Base-by-base conservation (phyloP, 495 filamentous ascomycete genomes). In the Podospora conica region DNA sequence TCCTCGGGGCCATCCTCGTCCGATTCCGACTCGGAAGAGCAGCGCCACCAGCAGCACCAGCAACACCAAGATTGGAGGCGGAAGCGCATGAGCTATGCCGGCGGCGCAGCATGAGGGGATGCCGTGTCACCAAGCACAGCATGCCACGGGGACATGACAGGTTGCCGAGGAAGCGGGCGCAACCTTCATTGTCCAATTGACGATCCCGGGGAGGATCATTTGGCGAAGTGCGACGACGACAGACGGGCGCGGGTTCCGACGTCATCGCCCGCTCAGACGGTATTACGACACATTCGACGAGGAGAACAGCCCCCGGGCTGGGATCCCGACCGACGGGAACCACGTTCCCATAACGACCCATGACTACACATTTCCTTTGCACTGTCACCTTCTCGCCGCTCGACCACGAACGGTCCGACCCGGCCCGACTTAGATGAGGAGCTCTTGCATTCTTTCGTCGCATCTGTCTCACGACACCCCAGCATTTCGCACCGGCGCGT, bases 51-150 rank as follows among this genome's bases (percentile, higher is more conserved):
- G 40, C 40, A 48, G 18, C 40, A 48, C 40, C 22, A 58, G 29
- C 24, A 22, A 40, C 53, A 67, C n/a, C 60, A 48, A 20, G 65
- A 67, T 28, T 63, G 57, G 55, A 57, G 65, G 28, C 20, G 54
- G 27, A 67, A 64, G 54, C 55, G 63, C 25, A 64, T 64, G 63
- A 64, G 63, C 63, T 64, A 64, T 21, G 31, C 54, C 21, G 63
- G 63, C 21, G 63, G 28, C 28, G 53, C 55, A 40, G 40, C 40
- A 48, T 48, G 40, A 48, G 18, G 40, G 3, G 9, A 48, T 48
- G 40, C 15, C 33, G 33, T 48, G 40, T 48, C 40, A 48, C 40
- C 11, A 48, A 2, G 40, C 40, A 48, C 40, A 48, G 15, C 40
- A 48, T 48, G 40, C 40, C 40, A n/a, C 3, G 40, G n/a, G n/a